These are phyloP conservation scores for Suillus lakei DNA, from an alignment of 768 basidiomycete species.

Conservation along the genomic window DNA sequence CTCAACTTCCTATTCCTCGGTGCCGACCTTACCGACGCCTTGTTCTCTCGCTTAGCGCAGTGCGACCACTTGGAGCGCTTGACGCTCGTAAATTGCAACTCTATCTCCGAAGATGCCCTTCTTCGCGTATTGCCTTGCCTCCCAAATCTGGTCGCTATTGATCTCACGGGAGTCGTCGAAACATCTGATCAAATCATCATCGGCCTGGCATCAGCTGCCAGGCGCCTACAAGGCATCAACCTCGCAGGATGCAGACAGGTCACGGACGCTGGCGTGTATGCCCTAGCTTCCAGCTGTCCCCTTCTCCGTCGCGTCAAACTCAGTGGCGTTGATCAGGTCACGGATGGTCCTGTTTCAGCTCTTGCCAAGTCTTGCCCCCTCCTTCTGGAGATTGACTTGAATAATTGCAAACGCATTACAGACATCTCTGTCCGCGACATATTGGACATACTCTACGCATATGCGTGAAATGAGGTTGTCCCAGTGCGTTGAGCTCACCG, in stretches of 20 bases:
- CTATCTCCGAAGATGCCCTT: constrained; percentile 68
- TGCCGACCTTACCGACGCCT: constrained; percentile 70
- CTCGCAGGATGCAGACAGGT: constrained; percentile 82
- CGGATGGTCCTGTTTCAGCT: constrained; percentile 75
- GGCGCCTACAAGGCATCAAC: constrained; percentile 89
- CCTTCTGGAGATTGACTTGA: constrained; percentile 93
- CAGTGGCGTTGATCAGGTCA: constrained; percentile 73
- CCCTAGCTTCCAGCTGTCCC: constrained; percentile 75
- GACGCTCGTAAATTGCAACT: constrained; percentile 80
- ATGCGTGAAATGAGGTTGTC: constrained; percentile 93
- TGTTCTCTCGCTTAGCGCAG: constrained; percentile 69
- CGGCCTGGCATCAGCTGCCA: constrained; percentile 71
- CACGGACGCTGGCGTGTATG: constrained; percentile 76
- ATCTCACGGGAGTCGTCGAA: constrained; percentile 74
- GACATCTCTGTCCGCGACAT: constrained; percentile 81
- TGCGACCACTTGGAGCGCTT: constrained; percentile 88
- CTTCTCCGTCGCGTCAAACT: constrained; percentile 90
- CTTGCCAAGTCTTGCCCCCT: constrained; percentile 82
- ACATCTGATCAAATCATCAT: constrained; percentile 75
- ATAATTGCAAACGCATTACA: constrained; percentile 78
- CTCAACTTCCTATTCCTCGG: constrained; percentile 86
- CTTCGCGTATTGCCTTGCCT: constrained; percentile 67
- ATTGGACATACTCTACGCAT: constrained; percentile 76
- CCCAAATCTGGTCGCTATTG: constrained; percentile 83
- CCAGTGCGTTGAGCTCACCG: constrained; percentile 77